Evolutionary conservation across 2,329 filamentous ascomycete species (phyloP), one percentile per base, ranked within the genome.

Genomic region (Penicillium polonicum): DNA sequence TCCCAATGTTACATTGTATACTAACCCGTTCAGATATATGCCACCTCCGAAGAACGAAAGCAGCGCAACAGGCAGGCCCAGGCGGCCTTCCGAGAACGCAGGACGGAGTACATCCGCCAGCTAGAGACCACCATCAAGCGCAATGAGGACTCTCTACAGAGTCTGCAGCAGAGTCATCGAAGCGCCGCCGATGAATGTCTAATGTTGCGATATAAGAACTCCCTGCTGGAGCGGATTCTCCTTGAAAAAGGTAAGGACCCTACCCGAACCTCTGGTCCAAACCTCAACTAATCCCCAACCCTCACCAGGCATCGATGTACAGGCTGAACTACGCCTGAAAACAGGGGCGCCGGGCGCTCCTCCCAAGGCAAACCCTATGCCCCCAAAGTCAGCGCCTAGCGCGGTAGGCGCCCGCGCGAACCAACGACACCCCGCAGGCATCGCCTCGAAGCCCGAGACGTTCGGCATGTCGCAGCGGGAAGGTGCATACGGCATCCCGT

Each of bases 61-160:
- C 94, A 97, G 79, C 87, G 94, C 65, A 99, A 99, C 74, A 84
- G 94, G 68, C 94, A 97, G 80, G 94, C 94, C 48, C 94, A 99
- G 78, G 94, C 94, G 55, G 94, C 94, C 57, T 99, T 99, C 72
- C 88, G 94, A 67, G 94, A 99, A 79, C 89, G 94, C 65, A 88
- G 94, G 58, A 97, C 93, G 55, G 94, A 99, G 80, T 99, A 99
- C 76, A 99, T 99, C 80, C 97, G 97, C 80, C 94, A 99, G 76
- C 85, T 99, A 27, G 94, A 99, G 79, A 91, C 93, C 68, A 96
- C 92, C 55, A 97, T 99, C 77, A 93, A 94, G 71, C 90, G 94
- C 67, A 93, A 97, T 82, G 94, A 99, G 78, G 91, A 95, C 69
- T 93, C 91, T 68, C 82, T 97, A 56, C 90, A 95, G 68, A 96